A percentile compares a stretch with the other conserved stretches of the same genome.
These are phyloP conservation scores for Podaxis sp. DNA, from an alignment of 768 basidiomycete genomes.

Conservation along the genomic window DNA sequence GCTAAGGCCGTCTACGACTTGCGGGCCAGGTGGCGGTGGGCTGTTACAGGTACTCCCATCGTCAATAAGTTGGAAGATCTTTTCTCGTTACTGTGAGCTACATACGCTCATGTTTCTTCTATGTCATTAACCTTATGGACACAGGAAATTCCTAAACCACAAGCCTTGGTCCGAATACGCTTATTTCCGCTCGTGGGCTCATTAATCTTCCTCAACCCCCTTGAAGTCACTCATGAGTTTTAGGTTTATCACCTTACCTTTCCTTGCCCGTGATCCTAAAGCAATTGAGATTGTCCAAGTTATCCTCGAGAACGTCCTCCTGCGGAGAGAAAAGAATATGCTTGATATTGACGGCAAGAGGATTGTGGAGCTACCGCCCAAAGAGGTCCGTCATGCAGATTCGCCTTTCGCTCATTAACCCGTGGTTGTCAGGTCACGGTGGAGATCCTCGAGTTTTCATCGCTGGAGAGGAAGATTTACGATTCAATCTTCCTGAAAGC, in stretches of 20 bases:
- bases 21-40: constrained; percentile 80
- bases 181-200: constrained; percentile 83
- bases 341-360: constrained; percentile 79
- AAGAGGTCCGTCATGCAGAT: constrained; percentile 51
- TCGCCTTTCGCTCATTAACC: constrained; percentile 1
- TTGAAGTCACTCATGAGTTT: constrained; percentile 3
- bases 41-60: constrained; percentile 93
- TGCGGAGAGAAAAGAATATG: constrained; percentile 94
- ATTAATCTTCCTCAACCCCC: neutral
- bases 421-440: constrained; percentile 48
- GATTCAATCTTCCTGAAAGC: constrained; percentile 80
- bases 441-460: constrained; percentile 77
- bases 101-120: neutral
- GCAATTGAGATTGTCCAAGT: constrained; percentile 95
- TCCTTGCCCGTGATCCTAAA: constrained; percentile 86
- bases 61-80: constrained; percentile 93
- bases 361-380: constrained; percentile 86
- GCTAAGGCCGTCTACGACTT: constrained; percentile 89
- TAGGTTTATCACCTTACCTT: constrained; percentile 90
- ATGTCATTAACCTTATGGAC: neutral
- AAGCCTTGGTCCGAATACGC: constrained; percentile 79
- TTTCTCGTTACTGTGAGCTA: constrained; percentile 72
- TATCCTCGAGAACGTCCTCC: constrained; percentile 82
- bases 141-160: constrained; percentile 74
- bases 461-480: constrained; percentile 83